A percentile compares a stretch with the other conserved stretches of the same genome.
These are phyloP conservation scores for Diversispora epigaea DNA, from an alignment of 192 early-diverging fungal species.

Conservation along the genomic window DNA sequence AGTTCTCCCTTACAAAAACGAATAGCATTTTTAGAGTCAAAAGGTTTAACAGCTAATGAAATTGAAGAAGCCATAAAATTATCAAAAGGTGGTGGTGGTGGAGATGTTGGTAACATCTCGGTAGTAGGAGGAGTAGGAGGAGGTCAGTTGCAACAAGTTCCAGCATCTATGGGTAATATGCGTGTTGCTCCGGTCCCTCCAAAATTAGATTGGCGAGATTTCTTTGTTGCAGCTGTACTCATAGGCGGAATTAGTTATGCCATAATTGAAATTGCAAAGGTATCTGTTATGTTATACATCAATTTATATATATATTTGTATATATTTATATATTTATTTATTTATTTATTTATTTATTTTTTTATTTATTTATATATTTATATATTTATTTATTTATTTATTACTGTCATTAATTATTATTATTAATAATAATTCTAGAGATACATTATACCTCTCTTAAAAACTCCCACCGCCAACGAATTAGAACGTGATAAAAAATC, in stretches of 20 bases:
- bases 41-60: constrained; percentile 88
- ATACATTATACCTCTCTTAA: constrained; percentile 59
- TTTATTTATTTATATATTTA: background rate
- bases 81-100: constrained; percentile 49
- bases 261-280: constrained; percentile 73
- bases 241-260: constrained; percentile 89
- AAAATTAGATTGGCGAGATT: constrained; percentile 88
- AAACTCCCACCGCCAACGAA: constrained; percentile 64
- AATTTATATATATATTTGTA: background rate
- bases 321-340: background rate
- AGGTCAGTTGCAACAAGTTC: constrained; percentile 33
- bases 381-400: background rate
- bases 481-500: constrained; percentile 68
- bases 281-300: constrained; percentile 39
- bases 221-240: constrained; percentile 83
- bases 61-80: constrained; percentile 86
- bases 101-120: constrained; percentile 21
- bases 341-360: background rate
- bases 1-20: constrained; percentile 84
- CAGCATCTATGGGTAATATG: constrained; percentile 25
- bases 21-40: constrained; percentile 93
- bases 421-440: constrained; percentile 40
- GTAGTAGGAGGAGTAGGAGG: constrained; percentile 1
- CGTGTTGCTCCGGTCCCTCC: constrained; percentile 52
- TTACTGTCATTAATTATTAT: background rate